Conservation (phyloP, 805 yeast species). For the Cyberlindnera subsufficiens region DNA sequence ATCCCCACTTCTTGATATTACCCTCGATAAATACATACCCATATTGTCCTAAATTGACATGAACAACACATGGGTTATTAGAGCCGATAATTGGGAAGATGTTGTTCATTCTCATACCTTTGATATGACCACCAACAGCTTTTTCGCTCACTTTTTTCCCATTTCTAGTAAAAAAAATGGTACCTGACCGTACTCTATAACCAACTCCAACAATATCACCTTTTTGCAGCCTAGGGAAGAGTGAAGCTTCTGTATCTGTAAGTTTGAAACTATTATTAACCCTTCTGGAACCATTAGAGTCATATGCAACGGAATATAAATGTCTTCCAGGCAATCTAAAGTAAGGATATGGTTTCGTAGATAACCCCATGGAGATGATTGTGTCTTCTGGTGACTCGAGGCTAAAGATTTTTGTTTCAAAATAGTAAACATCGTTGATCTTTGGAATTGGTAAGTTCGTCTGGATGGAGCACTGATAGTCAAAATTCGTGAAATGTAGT, state of each 20-base stretch:
- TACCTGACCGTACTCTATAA: constrained; percentile 71
- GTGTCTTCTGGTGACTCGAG: constrained; percentile 29
- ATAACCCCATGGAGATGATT: constrained; percentile 58
- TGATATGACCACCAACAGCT: constrained; percentile 15
- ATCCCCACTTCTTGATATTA: constrained; percentile 81
- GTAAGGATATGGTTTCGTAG: constrained; percentile 69
- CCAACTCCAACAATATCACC: constrained; percentile 97
- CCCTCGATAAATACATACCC: constrained; percentile 82
- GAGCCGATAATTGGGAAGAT: constrained; percentile 35
- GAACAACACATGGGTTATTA: constrained; percentile 30
- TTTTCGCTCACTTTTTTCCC: constrained; percentile 62
- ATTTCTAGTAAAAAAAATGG: constrained; percentile 88
- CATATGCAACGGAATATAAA: constrained; percentile 66
- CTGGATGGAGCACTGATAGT: constrained; percentile 36
- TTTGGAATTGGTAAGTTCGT: constrained; percentile 39
- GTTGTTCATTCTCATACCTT: constrained; percentile 65
- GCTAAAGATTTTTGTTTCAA: constrained; percentile 57
- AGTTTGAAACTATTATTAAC: constrained; percentile 53
- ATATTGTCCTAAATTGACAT: constrained; percentile 66
- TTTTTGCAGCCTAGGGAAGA: constrained; percentile 45
- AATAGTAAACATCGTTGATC: constrained; percentile 58
- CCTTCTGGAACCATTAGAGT: constrained; percentile 64
- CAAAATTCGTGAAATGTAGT: constrained; percentile 23
- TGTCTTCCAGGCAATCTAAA: constrained; percentile 73
- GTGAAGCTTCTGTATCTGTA: constrained; percentile 20